Evolutionary conservation across 2,329 filamentous ascomycete species (phyloP).

Genomic region (Epichloe gansuensis): DNA sequence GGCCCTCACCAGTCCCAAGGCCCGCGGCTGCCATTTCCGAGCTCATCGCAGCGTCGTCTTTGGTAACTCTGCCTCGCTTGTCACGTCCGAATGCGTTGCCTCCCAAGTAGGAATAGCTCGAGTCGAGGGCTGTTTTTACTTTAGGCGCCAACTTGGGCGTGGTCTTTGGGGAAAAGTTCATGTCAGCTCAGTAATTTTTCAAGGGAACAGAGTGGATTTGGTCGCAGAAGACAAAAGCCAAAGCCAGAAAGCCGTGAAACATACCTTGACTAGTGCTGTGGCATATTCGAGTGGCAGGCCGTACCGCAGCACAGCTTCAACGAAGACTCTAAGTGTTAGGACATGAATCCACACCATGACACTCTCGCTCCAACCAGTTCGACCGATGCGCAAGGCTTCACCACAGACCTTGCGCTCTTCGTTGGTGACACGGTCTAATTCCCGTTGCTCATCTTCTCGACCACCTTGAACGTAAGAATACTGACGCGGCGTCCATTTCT

Average conservation of each 20-base stretch:
- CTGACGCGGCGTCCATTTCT: slow-evolving; percentile 88
- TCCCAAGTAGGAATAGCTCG: slow-evolving; percentile 78
- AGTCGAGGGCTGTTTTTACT: slow-evolving; percentile 65
- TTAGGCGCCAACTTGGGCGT: slow-evolving; percentile 72
- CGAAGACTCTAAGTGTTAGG: slow-evolving; percentile 81
- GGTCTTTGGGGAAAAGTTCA: slow-evolving; percentile 40
- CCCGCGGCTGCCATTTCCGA: slow-evolving; percentile 75
- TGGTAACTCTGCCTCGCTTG: slow-evolving; percentile 82
- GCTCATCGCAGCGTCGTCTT: slow-evolving; percentile 70
- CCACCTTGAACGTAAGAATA: slow-evolving; percentile 89
- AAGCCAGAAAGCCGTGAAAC: slow-evolving; percentile 12
- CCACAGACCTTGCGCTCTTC: slow-evolving; percentile 90
- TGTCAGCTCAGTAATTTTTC: background rate
- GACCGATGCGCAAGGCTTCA: slow-evolving; percentile 72
- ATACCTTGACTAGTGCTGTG: slow-evolving; percentile 70
- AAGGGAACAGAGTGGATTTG: background rate
- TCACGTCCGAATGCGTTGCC: slow-evolving; percentile 90
- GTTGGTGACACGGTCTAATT: slow-evolving; percentile 66
- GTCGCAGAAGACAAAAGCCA: background rate
- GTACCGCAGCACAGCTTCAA: slow-evolving; percentile 95
- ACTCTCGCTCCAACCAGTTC: slow-evolving; percentile 90
- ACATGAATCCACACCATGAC: slow-evolving; percentile 96
- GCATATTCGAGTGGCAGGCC: slow-evolving; percentile 85
- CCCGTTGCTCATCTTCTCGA: slow-evolving; percentile 75
- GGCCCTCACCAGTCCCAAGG: slow-evolving; percentile 52